These are phyloP conservation scores for Elymus sibiricus DNA, from an alignment of 176 grass and related monocot species.

Conservation along the genomic window DNA sequence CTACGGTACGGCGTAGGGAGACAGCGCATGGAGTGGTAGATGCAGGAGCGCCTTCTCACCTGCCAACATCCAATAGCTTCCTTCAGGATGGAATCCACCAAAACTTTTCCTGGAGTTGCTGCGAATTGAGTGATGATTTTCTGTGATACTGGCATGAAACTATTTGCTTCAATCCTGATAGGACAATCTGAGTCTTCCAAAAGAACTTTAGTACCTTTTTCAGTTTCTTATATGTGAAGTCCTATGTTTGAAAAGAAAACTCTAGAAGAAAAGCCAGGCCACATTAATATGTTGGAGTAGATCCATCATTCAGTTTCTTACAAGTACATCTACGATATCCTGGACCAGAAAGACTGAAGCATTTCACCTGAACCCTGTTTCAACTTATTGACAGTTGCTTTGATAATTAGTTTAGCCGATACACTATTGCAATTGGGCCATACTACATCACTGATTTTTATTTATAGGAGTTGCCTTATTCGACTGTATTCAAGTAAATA, in stretches of 20 bases:
- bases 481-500: background rate
- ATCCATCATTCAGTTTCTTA: background rate
- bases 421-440: background rate
- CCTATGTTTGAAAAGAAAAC: background rate
- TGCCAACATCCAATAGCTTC: no score
- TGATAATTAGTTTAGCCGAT: constrained; percentile 7
- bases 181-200: background rate
- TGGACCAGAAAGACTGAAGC: background rate
- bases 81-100: no score
- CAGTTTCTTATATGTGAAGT: background rate
- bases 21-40: no score
- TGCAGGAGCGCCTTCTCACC: no score
- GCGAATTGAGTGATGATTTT: background rate
- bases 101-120: background rate
- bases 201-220: background rate
- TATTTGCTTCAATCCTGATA: background rate
- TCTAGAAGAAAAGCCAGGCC: background rate
- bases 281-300: background rate
- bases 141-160: background rate
- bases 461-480: background rate
- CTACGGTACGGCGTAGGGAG: no score
- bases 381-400: background rate
- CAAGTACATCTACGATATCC: constrained; percentile 3
- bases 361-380: background rate
- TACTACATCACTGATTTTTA: background rate